A percentile compares a stretch with the other conserved stretches of the same genome.
Evolutionary conservation across 1,139 yeast genomes (phyloP).

Genomic region (Geotrichum histeridarum): DNA sequence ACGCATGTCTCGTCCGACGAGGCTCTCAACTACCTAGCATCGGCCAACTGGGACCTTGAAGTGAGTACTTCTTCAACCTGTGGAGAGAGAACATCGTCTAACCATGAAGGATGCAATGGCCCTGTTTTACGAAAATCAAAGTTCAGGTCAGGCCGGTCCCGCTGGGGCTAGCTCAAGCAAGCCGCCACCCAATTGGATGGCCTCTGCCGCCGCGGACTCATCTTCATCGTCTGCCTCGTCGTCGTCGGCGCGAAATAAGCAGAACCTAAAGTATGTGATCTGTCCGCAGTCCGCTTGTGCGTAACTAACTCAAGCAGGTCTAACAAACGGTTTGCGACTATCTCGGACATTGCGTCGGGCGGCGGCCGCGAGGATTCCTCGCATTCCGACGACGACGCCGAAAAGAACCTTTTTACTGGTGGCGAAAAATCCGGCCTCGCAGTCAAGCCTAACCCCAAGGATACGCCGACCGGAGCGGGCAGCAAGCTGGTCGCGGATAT

Average conservation of each 20-base stretch:
- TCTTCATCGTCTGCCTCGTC: background rate
- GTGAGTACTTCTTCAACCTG: conserved; percentile 25
- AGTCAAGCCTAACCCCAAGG: conserved; percentile 67
- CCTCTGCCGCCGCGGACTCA: background rate
- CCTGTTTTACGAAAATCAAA: conserved; percentile 7
- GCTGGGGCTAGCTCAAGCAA: conserved; percentile 5
- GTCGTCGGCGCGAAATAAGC: conserved; percentile 6
- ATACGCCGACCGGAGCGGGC: conserved; percentile 26
- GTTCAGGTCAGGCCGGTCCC: background rate
- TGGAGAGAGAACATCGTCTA: background rate
- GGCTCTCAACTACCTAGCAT: conserved; percentile 42
- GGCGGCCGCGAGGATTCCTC: conserved; percentile 21
- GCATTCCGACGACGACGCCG: conserved; percentile 51
- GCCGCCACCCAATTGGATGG: conserved; percentile 11
- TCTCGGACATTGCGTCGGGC: conserved; percentile 43
- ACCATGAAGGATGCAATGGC: conserved; percentile 10
- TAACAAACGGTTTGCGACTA: conserved; percentile 34
- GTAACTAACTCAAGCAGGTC: conserved; percentile 4
- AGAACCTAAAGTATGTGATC: conserved; percentile 1
- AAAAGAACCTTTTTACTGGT: conserved; percentile 81
- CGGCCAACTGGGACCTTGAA: conserved; percentile 41
- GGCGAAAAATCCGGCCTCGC: conserved; percentile 93
- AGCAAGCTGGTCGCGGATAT: conserved; percentile 50
- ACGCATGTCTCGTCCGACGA: conserved; percentile 45
- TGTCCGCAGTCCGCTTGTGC: background rate